Evolutionary conservation across 106 monocot species (phyloP).

Genomic region (Dioscorea zingiberensis): DNA sequence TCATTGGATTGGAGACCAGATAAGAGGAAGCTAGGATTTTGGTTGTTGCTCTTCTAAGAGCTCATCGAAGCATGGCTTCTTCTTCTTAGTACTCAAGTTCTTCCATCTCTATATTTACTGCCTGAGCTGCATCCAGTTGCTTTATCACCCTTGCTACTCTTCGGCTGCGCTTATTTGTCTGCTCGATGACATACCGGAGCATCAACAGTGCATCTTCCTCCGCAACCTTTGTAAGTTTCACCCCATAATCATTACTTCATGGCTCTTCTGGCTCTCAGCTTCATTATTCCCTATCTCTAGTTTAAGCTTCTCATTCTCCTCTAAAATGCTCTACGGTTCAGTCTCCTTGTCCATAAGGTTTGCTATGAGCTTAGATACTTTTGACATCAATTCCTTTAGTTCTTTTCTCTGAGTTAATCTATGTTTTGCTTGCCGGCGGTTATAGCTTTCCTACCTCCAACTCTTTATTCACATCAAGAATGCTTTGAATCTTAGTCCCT

Average conservation of each 20-base stretch:
- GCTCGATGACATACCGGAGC: conserved; percentile 41
- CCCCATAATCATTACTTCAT: conserved; percentile 29
- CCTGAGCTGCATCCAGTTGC: conserved; percentile 63
- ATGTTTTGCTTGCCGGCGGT: not conserved
- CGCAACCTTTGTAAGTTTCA: conserved; percentile 51
- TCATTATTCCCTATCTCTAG: conserved; percentile 30
- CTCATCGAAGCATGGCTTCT: not conserved
- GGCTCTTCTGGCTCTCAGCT: conserved; percentile 15
- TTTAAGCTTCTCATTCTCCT: conserved; percentile 69
- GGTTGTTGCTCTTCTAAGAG: not conserved
- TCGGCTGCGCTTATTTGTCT: conserved; percentile 46
- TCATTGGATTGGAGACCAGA: no score
- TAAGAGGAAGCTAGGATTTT: no score
- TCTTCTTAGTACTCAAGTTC: no score
- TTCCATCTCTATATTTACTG: conserved; percentile 56
- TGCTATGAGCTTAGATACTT: conserved; percentile 44
- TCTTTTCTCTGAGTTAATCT: conserved; percentile 22
- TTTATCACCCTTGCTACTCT: conserved; percentile 33
- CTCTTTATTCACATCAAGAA: conserved; percentile 16
- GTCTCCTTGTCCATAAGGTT: conserved; percentile 70
- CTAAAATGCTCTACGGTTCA: conserved; percentile 43
- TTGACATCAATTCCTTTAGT: conserved; percentile 7
- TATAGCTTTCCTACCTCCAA: conserved; percentile 14
- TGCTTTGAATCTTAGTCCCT: conserved; percentile 21
- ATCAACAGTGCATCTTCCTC: conserved; percentile 55